These are phyloP conservation scores for Ogataea nonfermentans DNA, from an alignment of 805 yeast species.

Conservation along the genomic window DNA sequence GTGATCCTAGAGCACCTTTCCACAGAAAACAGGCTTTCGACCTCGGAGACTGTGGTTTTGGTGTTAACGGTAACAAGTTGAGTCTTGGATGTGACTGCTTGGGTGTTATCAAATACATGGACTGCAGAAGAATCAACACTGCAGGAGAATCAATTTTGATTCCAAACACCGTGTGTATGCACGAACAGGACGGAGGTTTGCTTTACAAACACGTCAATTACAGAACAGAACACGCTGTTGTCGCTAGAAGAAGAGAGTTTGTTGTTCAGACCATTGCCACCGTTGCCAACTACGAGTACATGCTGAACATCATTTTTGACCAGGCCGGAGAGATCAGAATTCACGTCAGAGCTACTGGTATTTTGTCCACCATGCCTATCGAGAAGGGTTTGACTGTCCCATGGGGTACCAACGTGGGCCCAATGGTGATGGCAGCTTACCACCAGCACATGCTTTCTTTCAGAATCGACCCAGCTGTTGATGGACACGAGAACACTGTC, in stretches of 20 bases:
- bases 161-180: slow-evolving; percentile 75
- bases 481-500: slow-evolving; percentile 76
- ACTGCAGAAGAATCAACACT: slow-evolving; percentile 53
- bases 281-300: slow-evolving; percentile 81
- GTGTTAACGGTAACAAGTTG: slow-evolving; percentile 66
- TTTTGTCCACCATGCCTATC: slow-evolving; percentile 79
- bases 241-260: slow-evolving; percentile 75
- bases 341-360: slow-evolving; percentile 85
- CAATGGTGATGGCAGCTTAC: slow-evolving; percentile 79
- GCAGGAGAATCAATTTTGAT: slow-evolving; percentile 61
- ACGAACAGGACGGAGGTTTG: slow-evolving; percentile 75
- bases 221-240: slow-evolving; percentile 68
- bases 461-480: slow-evolving; percentile 80
- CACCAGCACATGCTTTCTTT: slow-evolving; percentile 80
- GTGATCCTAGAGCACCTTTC: slow-evolving; percentile 80
- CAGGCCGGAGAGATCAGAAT: slow-evolving; percentile 77
- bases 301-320: slow-evolving; percentile 66
- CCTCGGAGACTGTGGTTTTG: slow-evolving; percentile 83
- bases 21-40: slow-evolving; percentile 87
- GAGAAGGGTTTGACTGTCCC: slow-evolving; percentile 66
- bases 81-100: slow-evolving; percentile 79
- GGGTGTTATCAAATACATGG: slow-evolving; percentile 74
- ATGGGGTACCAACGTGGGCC: slow-evolving; percentile 75
- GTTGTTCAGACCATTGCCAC: slow-evolving; percentile 80
- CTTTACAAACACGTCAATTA: slow-evolving; percentile 78